phyloP scores from a whole-genome alignment of 306 rosid genomes.

The Lathyrus aphaca region DNA sequence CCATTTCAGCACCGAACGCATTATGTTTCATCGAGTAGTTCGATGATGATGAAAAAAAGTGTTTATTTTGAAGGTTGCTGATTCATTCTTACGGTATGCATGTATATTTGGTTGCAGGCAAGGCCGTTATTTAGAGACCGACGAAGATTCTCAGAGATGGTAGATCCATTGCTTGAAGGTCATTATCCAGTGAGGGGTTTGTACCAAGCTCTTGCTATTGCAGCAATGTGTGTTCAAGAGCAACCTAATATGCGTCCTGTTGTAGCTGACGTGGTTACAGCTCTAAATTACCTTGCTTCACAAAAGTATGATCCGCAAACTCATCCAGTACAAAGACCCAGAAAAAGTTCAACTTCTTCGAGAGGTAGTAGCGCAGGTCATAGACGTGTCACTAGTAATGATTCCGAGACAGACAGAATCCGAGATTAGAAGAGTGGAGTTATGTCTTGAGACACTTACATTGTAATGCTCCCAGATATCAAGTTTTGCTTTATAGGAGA shows the following conservation, averaged over 20 bases:
- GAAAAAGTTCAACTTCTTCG: constrained; percentile 46
- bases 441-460: constrained; percentile 31
- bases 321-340: constrained; percentile 34
- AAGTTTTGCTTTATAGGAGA: constrained; percentile 67
- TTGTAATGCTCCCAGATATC: constrained; percentile 68
- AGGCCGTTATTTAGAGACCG: constrained; percentile 81
- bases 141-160: constrained; percentile 74
- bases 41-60: constrained; percentile 2
- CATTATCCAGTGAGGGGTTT: constrained; percentile 84
- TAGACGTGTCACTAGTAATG: constrained; percentile 23
- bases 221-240: constrained; percentile 98
- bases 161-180: constrained; percentile 78
- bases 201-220: constrained; percentile 91
- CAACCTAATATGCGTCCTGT: constrained; percentile 87
- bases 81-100: not conserved
- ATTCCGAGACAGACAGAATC: constrained; percentile 39
- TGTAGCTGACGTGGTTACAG: constrained; percentile 79
- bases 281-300: constrained; percentile 77
- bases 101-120: constrained; percentile 56
- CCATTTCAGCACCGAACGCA: not conserved
- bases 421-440: constrained; percentile 28
- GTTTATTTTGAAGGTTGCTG: constrained; percentile 10
- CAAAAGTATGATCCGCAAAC: constrained; percentile 62
- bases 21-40: not conserved
- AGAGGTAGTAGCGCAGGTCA: constrained; percentile 22